These are phyloP conservation scores for Dictyostelium citrinum DNA, from an alignment of 78 protist genomes.

Conservation along the genomic window DNA sequence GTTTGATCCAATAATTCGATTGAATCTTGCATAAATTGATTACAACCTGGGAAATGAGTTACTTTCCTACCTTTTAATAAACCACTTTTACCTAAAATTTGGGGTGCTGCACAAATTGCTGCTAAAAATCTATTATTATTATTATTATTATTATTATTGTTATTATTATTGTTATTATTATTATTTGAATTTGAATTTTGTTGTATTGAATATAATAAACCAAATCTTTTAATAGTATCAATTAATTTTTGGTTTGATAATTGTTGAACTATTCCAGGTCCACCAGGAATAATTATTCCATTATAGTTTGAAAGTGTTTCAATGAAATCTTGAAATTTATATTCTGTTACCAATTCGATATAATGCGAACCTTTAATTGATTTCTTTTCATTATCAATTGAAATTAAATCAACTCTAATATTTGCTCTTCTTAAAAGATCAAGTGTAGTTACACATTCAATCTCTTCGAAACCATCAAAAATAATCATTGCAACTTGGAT, in stretches of 20 bases:
- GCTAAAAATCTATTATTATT: background rate
- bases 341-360: background rate
- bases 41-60: slow-evolving; percentile 20
- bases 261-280: background rate
- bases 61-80: background rate
- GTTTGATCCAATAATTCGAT: background rate
- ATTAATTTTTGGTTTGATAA: background rate
- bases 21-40: slow-evolving; percentile 11
- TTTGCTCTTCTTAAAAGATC: slow-evolving; percentile 8
- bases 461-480: slow-evolving; percentile 14
- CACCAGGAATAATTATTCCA: slow-evolving; percentile 2
- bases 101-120: slow-evolving; percentile 29
- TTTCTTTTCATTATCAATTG: background rate
- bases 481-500: background rate
- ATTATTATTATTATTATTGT: background rate
- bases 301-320: background rate
- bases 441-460: background rate
- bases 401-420: background rate
- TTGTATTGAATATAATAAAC: background rate
- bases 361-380: background rate
- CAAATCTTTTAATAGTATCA: background rate
- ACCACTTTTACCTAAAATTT: background rate
- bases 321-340: background rate
- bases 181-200: background rate
- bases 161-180: background rate